Base-by-base conservation (phyloP, 208 protist species). In the Tritrichomonas foetus region DNA sequence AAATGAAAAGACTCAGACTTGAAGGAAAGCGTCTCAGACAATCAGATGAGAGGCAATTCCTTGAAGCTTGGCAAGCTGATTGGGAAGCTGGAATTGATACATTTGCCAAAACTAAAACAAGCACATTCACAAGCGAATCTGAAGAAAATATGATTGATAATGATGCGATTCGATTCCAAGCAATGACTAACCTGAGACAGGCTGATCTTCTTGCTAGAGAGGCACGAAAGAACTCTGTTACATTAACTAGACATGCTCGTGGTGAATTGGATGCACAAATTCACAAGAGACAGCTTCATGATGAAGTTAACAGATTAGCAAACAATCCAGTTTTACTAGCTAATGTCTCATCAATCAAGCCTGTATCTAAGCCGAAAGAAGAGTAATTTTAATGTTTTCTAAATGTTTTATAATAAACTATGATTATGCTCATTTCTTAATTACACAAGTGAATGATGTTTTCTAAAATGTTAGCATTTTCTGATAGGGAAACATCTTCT, bases 11-110 rank as follows among this genome's bases (percentile, higher is more conserved):
- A 57, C 33, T 89, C 16, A 53, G 47, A 61, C 47, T 89, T 33
- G 78, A 89, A 57, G 44, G 78, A 44, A 36, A 53, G 13, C 0
- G 78, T 11, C 27, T 89, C 0, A 53, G 47, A 39, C 41, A 57
- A 16, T 33, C 47, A 39, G 47, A 89, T 53, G 78, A 89, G 39
- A n/a, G 25, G 1, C 78, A 89, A 89, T 89, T 89, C 36, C 33
- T 89, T 3, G 78, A 89, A 39, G 41, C 33, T 22, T 89, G 78
- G 78, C 47, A 89, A 27, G 57, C 33, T 1, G 78, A 89, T 20
- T 89, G 78, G 78, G 41, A 89, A 39, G 39, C 44, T 27, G 44
- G 47, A 57, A 57, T 89, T 44, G 78, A 89, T 89, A 53, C 57
- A 8, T 16, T 8, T 57, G n/a, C 20, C 5, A 16, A 16, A 55